A percentile compares a stretch with the other conserved stretches of the same genome.
These are phyloP conservation scores for Lactifluus rugatus DNA, from an alignment of 768 basidiomycete species.

Conservation along the genomic window DNA sequence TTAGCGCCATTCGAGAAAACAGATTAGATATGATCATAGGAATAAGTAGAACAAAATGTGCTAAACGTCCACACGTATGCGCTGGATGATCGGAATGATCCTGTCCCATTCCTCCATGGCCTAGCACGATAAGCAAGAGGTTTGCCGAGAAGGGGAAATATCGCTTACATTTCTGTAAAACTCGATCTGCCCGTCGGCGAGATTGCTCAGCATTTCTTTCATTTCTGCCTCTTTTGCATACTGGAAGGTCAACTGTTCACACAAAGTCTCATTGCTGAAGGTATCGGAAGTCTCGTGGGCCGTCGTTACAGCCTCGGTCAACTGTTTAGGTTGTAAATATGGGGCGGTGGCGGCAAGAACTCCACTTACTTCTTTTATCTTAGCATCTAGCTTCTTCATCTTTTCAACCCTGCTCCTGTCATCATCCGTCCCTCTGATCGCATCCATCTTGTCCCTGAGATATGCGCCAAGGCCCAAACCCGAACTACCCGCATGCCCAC, in stretches of 20 bases:
- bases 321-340: slow-evolving; percentile 34
- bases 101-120: slow-evolving; percentile 97
- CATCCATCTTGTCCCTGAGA: slow-evolving; percentile 85
- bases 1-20: neutral
- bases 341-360: neutral
- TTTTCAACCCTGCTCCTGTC: slow-evolving; percentile 87
- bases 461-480: slow-evolving; percentile 84
- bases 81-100: slow-evolving; percentile 87
- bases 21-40: slow-evolving; percentile 12
- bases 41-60: slow-evolving; percentile 16
- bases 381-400: slow-evolving; percentile 84
- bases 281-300: slow-evolving; percentile 94
- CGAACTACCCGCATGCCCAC: slow-evolving; percentile 77
- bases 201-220: slow-evolving; percentile 85
- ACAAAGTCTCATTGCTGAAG: slow-evolving; percentile 90
- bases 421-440: slow-evolving; percentile 85
- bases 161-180: slow-evolving; percentile 74
- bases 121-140: slow-evolving; percentile 29
- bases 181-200: slow-evolving; percentile 92
- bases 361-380: slow-evolving; percentile 82
- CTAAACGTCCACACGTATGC: slow-evolving; percentile 88
- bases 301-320: slow-evolving; percentile 92
- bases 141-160: neutral
- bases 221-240: slow-evolving; percentile 88
- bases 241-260: slow-evolving; percentile 87